Base-by-base conservation (phyloP, 2,329 filamentous ascomycete genomes). In the Cryphonectria japonica region DNA sequence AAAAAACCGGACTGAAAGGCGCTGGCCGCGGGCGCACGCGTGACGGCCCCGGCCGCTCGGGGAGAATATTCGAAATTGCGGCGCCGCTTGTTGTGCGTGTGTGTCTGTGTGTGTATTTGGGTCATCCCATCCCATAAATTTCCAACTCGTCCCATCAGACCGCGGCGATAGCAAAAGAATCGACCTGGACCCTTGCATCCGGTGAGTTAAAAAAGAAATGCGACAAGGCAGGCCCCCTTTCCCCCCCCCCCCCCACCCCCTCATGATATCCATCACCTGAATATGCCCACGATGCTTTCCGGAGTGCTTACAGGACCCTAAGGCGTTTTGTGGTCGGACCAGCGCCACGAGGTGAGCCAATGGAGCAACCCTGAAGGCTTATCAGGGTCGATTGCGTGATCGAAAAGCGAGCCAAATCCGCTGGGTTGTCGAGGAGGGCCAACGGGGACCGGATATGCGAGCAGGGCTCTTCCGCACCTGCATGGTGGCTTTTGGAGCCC, bases 381-480 rank as follows among this genome's bases (percentile, higher is more conserved):
- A 71, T 72, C 71, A 63, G 70, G 54, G 66, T 63, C 32, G 22
- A 71, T 62, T 69, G 71, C 71, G 67, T 70, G 71, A 72, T 71
- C 37, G 37, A 32, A 43, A 59, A 61, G 52, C 39, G 34, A 70
- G 66, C 54, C 61, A 57, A 70, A 61, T 65, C 41, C 39, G 50
- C 59, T 67, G 52, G 32, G 41, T 54, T 46, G 68, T 61, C 41
- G 65, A 72, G 54, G 54, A 61, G 61, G 32, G 43, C 37, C 54
- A 16, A 13, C 32, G 22, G 41, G 32, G 32, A 46, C 60, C 60
- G 52, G 39, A 69, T 34, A 14, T 29, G 67, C n/a, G 34, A 41
- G 50, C 16, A 69, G 37, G 52, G n/a, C 37, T 65, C 67, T 32
- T 64, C 61, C 46, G 54, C 60, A 65, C n/a, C 60, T 65, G 67